Evolutionary conservation across 371 early-diverging fungal species (phyloP), one percentile per base, ranked within the genome.

Genomic region (Apophysomyces sp.): DNA sequence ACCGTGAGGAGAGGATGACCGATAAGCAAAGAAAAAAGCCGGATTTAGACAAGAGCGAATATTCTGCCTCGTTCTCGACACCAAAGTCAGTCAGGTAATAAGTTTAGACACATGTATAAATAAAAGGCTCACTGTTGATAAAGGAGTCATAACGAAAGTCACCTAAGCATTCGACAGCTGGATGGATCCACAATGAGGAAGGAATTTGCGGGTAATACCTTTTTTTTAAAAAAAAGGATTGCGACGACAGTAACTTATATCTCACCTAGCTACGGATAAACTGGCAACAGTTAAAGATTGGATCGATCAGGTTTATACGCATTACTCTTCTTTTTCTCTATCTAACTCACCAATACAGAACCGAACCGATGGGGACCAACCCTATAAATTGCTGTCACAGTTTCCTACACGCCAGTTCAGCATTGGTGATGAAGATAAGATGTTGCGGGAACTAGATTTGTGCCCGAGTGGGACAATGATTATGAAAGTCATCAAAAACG

Each of bases 391-490:
- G 4, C 57, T 76, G 11, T 66, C 78, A 16, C 81, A 76, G 52
- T 80, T 80, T 37, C 81, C 81, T 5, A 76, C 74, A 3, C 72
- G 81, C 4, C 61, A 73, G 32, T 80, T 80, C 29, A 72, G 71
- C 39, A 68, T 74, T 18, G 63, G 59, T 13, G 86, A 86, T 24
- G 78, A 84, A 31, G 44, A 68, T 13, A 66, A 56, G 28, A 64
- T 74, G 32, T 63, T 86, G 12, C 63, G 69, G 1, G 74, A 80
- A 21, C 58, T 86, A 11, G 72, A 78, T 5, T 69, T 86, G 2
- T 80, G 79, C 24, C 86, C 86, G 3, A 86, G 86, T 41, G 82
- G 80, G 12, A 84, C 86, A 1, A 65, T 86, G 12, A 82, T 86
- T 2, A 74, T 86, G 75, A 86, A 83, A 62, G 69, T 70, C 3